phyloP scores from a whole-genome alignment of 1,284 basidiomycete genomes.

The Puccinia brachypodii region DNA sequence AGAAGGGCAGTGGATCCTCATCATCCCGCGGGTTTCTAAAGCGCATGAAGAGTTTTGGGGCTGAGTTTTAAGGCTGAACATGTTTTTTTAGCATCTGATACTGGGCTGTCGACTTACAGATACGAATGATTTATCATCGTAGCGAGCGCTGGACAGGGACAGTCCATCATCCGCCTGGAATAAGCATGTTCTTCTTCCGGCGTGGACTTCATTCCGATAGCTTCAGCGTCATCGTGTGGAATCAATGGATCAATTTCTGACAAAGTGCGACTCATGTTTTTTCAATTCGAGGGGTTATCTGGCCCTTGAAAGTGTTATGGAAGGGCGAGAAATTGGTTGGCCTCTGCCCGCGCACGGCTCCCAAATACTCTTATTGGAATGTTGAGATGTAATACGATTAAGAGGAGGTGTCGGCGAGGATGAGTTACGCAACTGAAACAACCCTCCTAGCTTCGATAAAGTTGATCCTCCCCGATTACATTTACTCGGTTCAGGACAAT shows the following conservation, averaged over 20 bases:
- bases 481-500: conserved; percentile 11
- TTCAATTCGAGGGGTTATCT: not conserved
- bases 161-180: conserved; percentile 9
- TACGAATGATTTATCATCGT: conserved; percentile 48
- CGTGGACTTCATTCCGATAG: not conserved
- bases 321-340: not conserved
- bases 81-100: not conserved
- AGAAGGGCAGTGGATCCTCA: conserved; percentile 20
- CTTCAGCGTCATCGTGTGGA: not conserved
- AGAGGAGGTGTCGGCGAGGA: not conserved
- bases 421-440: not conserved
- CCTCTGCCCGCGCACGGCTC: not conserved
- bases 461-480: not conserved
- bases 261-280: not conserved
- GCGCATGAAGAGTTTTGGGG: not conserved
- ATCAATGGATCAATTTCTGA: conserved; percentile 16
- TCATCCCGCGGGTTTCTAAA: conserved; percentile 37
- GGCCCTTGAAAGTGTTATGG: not conserved
- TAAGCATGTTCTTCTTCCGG: conserved; percentile 27
- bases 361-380: too few relatives aligned
- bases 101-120: conserved; percentile 17
- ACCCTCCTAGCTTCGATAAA: not conserved
- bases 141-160: conserved; percentile 38
- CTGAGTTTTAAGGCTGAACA: not conserved
- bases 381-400: not conserved